phyloP scores from a whole-genome alignment of 495 filamentous ascomycete genomes.

The Podospora didyma region DNA sequence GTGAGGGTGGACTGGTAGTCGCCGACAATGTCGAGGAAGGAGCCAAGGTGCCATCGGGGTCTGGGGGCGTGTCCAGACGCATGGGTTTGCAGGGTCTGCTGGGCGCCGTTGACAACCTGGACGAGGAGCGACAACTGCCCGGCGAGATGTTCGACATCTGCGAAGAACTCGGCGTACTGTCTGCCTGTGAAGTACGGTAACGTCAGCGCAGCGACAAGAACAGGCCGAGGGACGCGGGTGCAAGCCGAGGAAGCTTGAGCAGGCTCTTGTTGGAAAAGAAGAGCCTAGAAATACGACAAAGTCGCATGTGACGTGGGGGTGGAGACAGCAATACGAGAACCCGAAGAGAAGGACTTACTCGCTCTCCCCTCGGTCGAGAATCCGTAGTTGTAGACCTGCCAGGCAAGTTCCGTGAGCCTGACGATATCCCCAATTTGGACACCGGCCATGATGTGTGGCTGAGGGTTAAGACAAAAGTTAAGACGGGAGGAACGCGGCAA shows the following conservation, averaged over 20 bases:
- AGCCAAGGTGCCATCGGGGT: not conserved
- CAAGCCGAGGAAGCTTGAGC: not conserved
- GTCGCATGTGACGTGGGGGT: not conserved
- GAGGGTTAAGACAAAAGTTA: not conserved
- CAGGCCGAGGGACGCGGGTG: not conserved
- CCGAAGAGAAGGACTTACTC: not conserved
- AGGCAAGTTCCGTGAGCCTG: conserved; percentile 5
- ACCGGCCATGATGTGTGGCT: not conserved
- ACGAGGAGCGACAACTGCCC: not conserved
- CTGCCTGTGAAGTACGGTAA: not conserved
- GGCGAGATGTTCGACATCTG: conserved; percentile 5
- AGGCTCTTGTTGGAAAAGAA: not conserved
- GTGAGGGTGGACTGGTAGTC: conserved; percentile 4
- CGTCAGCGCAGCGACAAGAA: not conserved
- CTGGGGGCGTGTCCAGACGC: not conserved
- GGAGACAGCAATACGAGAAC: too few species aligned
- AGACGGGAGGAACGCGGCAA: not conserved
- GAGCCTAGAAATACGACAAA: not conserved
- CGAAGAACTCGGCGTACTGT: conserved; percentile 3
- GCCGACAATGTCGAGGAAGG: conserved; percentile 5
- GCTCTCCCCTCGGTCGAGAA: not conserved
- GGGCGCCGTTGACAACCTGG: not conserved
- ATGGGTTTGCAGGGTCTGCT: not conserved
- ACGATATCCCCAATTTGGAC: conserved; percentile 3
- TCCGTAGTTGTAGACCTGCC: not conserved